Conservation (phyloP, 2,329 filamentous ascomycete genomes). For the Alternaria triticimaculans region DNA sequence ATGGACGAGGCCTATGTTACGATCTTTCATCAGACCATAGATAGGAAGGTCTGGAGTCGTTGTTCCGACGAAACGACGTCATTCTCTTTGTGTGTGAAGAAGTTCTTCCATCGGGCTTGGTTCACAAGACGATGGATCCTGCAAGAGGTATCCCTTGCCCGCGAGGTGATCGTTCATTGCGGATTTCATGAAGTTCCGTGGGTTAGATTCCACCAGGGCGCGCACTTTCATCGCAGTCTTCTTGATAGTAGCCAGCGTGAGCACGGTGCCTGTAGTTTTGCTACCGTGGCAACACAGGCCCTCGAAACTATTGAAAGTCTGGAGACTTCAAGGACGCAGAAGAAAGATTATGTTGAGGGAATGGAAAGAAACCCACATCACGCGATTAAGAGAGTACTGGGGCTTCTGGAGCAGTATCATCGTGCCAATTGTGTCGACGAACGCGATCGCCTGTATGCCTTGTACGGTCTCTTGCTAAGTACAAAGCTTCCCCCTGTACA, state of each 20-base stretch:
- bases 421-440: not conserved
- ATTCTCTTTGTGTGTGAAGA: fast-evolving
- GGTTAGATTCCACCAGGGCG: not conserved
- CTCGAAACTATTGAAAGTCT: not conserved
- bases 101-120: not conserved
- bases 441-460: not conserved
- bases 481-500: not conserved
- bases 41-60: no score
- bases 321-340: not conserved
- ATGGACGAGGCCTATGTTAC: no score
- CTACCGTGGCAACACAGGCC: no score
- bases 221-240: no score
- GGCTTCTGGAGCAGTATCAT: not conserved
- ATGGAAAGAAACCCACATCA: no score
- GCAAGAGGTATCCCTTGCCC: not conserved
- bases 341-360: not conserved
- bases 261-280: no score
- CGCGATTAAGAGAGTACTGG: not conserved
- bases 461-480: not conserved
- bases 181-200: not conserved
- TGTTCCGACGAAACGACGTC: not conserved
- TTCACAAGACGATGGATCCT: not conserved
- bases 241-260: no score
- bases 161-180: not conserved
- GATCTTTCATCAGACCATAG: no score